These are phyloP conservation scores for Albophoma yamanashiensis DNA, from an alignment of 2,329 filamentous ascomycete genomes.

Conservation along the genomic window DNA sequence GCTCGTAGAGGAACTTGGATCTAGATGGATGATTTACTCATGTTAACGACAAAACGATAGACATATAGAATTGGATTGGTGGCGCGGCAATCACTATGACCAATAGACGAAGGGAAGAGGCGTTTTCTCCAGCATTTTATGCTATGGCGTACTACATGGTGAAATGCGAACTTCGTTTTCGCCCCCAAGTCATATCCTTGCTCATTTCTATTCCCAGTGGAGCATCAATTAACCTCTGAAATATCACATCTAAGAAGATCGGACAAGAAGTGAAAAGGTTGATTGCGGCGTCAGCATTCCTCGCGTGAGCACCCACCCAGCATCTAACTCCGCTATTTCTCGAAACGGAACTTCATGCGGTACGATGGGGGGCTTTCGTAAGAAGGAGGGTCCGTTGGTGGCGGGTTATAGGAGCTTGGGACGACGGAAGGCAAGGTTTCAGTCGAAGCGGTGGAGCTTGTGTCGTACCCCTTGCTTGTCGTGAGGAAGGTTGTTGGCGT, in stretches of 20 bases:
- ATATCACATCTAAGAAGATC: background rate
- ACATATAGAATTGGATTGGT: background rate
- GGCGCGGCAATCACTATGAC: background rate
- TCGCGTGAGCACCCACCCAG: background rate
- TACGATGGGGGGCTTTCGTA: background rate
- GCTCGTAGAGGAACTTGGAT: constrained; percentile 10
- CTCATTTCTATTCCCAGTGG: background rate
- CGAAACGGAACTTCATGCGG: background rate
- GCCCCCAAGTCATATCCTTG: background rate
- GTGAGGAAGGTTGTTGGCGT: background rate
- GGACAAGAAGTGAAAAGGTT: background rate
- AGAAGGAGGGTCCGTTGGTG: background rate
- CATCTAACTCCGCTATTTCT: background rate
- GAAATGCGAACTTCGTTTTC: background rate
- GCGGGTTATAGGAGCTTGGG: background rate
- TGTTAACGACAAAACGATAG: background rate
- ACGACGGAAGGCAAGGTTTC: background rate
- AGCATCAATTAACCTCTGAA: background rate
- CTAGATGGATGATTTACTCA: background rate
- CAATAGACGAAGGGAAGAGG: too few species aligned
- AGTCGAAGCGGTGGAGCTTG: background rate
- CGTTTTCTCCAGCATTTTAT: too few species aligned
- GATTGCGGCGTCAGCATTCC: background rate
- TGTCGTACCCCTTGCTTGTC: background rate
- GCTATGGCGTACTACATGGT: background rate